A percentile compares a stretch with the other conserved stretches of the same genome.
These are phyloP conservation scores for Hypholoma sublateritium DNA, from an alignment of 768 basidiomycete species.

Conservation along the genomic window DNA sequence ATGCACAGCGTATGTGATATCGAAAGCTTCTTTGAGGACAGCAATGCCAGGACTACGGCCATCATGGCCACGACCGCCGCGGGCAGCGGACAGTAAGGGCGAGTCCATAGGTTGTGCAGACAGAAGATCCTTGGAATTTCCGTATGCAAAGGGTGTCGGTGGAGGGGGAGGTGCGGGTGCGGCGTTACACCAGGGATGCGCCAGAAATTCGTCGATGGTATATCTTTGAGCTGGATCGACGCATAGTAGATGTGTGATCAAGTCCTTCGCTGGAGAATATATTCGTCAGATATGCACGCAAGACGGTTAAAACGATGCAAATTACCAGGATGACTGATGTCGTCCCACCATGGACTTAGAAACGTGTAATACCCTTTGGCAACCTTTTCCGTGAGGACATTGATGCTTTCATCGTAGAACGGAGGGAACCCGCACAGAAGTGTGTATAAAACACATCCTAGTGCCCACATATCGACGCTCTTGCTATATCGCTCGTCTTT, in stretches of 20 bases:
- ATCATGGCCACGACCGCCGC: constrained; percentile 65
- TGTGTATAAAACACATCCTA: constrained; percentile 99
- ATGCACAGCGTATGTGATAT: constrained; percentile 98
- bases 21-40: constrained; percentile 96
- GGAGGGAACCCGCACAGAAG: constrained; percentile 96
- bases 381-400: constrained; percentile 96
- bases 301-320: not conserved
- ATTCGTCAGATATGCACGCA: not conserved
- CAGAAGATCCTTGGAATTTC: constrained; percentile 32
- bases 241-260: constrained; percentile 92
- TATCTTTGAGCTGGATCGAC: constrained; percentile 95
- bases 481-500: constrained; percentile 97
- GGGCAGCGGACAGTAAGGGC: constrained; percentile 80
- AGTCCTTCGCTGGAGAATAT: constrained; percentile 73
- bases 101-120: constrained; percentile 70
- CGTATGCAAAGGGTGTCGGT: constrained; percentile 59
- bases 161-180: constrained; percentile 61
- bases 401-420: constrained; percentile 99
- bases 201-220: constrained; percentile 97
- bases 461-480: constrained; percentile 99
- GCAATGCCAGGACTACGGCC: constrained; percentile 91
- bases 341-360: constrained; percentile 99
- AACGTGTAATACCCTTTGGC: constrained; percentile 98
- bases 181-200: constrained; percentile 92
- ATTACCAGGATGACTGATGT: constrained; percentile 79